phyloP scores from a whole-genome alignment of 768 basidiomycete genomes.

The Ramaria sp. region DNA sequence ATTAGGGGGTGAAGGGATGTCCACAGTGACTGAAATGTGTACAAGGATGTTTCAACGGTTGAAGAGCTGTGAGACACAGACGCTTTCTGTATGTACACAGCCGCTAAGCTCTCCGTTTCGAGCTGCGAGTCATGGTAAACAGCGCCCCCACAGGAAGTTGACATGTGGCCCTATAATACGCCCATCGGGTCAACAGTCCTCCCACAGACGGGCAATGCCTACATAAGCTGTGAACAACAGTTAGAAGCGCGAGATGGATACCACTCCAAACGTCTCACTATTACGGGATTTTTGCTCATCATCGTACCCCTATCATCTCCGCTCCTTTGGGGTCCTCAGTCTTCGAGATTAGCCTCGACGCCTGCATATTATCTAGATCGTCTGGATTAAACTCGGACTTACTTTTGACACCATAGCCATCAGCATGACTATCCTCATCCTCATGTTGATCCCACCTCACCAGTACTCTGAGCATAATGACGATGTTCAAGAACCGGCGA shows the following conservation, averaged over 20 bases:
- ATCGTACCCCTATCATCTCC: conserved; percentile 84
- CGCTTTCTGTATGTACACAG: too few species aligned
- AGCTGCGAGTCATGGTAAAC: too few species aligned
- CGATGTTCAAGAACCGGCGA: conserved; percentile 4
- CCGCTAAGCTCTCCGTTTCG: too few species aligned
- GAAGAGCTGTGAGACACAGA: too few species aligned
- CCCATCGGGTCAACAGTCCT: too few species aligned
- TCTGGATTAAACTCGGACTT: conserved; percentile 33
- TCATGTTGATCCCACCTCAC: not conserved
- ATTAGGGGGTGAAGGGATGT: too few species aligned
- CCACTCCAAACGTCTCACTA: conserved; percentile 70
- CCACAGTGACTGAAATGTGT: too few species aligned
- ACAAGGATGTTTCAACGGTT: too few species aligned
- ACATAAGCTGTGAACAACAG: too few species aligned
- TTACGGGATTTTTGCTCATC: conserved; percentile 59
- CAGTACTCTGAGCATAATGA: conserved; percentile 1
- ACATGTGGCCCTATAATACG: too few species aligned
- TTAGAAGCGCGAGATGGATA: conserved; percentile 33
- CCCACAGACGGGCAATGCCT: too few species aligned
- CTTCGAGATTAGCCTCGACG: conserved; percentile 64
- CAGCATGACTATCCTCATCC: conserved; percentile 24
- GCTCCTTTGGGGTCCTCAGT: conserved; percentile 68
- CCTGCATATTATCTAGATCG: conserved; percentile 34
- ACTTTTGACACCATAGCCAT: conserved; percentile 28
- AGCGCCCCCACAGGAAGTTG: too few species aligned